A percentile compares a stretch with the other conserved stretches of the same genome.
Evolutionary conservation across 2,329 filamentous ascomycete species (phyloP).

Genomic region (Pyrenochaeta sp.): DNA sequence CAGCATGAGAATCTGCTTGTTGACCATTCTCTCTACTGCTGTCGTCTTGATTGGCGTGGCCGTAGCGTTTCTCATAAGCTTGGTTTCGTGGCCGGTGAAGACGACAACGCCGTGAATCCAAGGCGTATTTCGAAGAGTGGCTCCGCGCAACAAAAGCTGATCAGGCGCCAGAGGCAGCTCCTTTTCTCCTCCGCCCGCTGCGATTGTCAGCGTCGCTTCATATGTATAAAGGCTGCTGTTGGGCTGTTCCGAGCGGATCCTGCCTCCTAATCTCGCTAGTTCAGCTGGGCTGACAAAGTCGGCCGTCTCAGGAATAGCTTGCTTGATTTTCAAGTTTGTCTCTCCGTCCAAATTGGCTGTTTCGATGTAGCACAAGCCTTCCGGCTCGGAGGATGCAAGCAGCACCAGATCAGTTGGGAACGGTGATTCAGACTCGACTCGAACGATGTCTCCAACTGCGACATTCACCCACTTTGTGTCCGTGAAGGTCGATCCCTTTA

Average conservation of each 20-base stretch:
- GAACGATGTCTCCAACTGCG: slow-evolving; percentile 87
- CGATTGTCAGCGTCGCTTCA: slow-evolving; percentile 92
- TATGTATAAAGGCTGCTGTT: slow-evolving; percentile 99
- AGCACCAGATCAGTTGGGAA: slow-evolving; percentile 95
- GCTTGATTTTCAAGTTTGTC: slow-evolving; percentile 98
- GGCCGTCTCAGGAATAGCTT: slow-evolving; percentile 91
- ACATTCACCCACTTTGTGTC: slow-evolving; percentile 95
- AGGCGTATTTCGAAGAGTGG: slow-evolving; percentile 92
- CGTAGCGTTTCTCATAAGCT: slow-evolving; percentile 98
- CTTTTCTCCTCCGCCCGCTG: slow-evolving; percentile 89
- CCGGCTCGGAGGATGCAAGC: slow-evolving; percentile 92
- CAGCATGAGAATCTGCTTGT: slow-evolving; percentile 89
- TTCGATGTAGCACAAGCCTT: slow-evolving; percentile 98
- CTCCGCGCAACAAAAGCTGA: slow-evolving; percentile 90
- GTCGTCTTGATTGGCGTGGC: slow-evolving; percentile 97
- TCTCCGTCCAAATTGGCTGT: slow-evolving; percentile 97
- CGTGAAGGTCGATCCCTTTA: slow-evolving; percentile 84
- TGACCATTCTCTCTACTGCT: slow-evolving; percentile 92
- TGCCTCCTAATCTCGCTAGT: slow-evolving; percentile 83
- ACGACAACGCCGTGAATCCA: slow-evolving; percentile 98
- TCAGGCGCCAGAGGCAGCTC: slow-evolving; percentile 90
- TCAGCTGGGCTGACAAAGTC: slow-evolving; percentile 86
- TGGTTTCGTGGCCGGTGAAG: slow-evolving; percentile 97
- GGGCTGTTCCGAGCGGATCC: slow-evolving; percentile 91
- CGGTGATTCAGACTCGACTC: slow-evolving; percentile 92